These are phyloP conservation scores for Colletotrichum orbiculare DNA, from an alignment of 2,329 filamentous ascomycete genomes.

Conservation along the genomic window DNA sequence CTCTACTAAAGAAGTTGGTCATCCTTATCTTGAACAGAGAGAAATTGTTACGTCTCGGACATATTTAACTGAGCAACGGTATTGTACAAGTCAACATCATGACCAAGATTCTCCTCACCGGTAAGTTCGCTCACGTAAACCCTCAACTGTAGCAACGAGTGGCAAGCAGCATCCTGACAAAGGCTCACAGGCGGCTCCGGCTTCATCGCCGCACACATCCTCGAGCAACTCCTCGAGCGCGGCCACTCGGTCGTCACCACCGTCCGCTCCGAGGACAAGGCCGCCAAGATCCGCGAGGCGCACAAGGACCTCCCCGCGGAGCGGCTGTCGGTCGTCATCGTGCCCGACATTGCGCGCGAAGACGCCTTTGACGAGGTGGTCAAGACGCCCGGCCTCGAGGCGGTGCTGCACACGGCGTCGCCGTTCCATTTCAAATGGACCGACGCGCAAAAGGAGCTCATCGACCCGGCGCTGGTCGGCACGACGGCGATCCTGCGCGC, in stretches of 20 bases:
- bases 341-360: constrained; percentile 80
- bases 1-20: not conserved
- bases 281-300: constrained; percentile 60
- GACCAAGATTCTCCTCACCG: constrained; percentile 60
- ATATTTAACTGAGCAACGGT: not conserved
- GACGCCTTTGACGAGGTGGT: constrained; percentile 78
- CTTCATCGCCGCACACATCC: constrained; percentile 66
- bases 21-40: too few relatives aligned
- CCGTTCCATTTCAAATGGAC: constrained; percentile 67
- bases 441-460: constrained; percentile 63
- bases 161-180: not conserved
- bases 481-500: constrained; percentile 78
- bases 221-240: constrained; percentile 63
- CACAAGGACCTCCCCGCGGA: constrained; percentile 56
- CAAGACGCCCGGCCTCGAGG: constrained; percentile 60
- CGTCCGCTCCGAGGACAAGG: constrained; percentile 65
- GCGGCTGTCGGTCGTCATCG: constrained; percentile 66
- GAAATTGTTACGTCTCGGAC: too few relatives aligned
- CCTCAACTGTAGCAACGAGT: not conserved
- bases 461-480: constrained; percentile 68
- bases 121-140: constrained; percentile 42
- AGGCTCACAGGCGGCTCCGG: constrained; percentile 57
- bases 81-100: constrained; percentile 43
- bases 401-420: constrained; percentile 70
- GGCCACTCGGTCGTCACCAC: constrained; percentile 66